phyloP scores from a whole-genome alignment of 2,329 filamentous ascomycete species.

The Penicillium hesseltinei region DNA sequence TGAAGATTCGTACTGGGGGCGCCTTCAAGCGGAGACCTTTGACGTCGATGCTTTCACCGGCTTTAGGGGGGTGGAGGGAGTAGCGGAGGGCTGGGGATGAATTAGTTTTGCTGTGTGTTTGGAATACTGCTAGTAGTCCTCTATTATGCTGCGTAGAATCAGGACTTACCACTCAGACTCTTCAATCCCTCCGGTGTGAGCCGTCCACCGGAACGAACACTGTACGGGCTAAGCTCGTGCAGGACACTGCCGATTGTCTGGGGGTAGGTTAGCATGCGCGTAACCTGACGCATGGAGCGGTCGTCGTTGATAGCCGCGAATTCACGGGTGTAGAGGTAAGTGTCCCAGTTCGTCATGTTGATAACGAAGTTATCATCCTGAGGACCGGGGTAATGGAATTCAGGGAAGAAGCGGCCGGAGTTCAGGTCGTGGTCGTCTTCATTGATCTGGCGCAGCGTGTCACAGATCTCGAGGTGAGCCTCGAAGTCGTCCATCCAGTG shows the following conservation, averaged over 20 bases:
- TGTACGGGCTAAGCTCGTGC: conserved; percentile 93
- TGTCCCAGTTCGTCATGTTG: conserved; percentile 99
- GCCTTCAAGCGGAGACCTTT: conserved; percentile 79
- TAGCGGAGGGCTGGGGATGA: conserved; percentile 72
- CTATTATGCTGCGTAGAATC: not conserved
- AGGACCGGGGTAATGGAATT: conserved; percentile 85
- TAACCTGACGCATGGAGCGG: conserved; percentile 87
- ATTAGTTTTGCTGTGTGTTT: conserved; percentile 1
- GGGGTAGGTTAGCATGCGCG: conserved; percentile 88
- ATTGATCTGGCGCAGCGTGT: conserved; percentile 87
- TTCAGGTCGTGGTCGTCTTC: conserved; percentile 95
- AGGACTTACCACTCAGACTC: conserved; percentile 77
- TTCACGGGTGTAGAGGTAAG: conserved; percentile 86
- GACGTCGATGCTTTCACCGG: conserved; percentile 70
- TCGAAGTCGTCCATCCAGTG: conserved; percentile 98
- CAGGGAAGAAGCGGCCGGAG: conserved; percentile 86
- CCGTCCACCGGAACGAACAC: conserved; percentile 68
- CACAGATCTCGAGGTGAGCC: conserved; percentile 85
- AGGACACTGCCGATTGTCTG: conserved; percentile 86
- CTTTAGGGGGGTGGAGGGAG: conserved; percentile 81
- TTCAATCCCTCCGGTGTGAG: conserved; percentile 87
- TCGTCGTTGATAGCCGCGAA: conserved; percentile 90
- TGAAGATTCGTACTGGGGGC: conserved; percentile 86
- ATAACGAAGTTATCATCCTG: conserved; percentile 90
- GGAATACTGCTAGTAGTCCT: not conserved